A percentile compares a stretch with the other conserved stretches of the same genome.
These are phyloP conservation scores for Thraustotheca clavata DNA, from an alignment of 352 stramenopile species.

Conservation along the genomic window DNA sequence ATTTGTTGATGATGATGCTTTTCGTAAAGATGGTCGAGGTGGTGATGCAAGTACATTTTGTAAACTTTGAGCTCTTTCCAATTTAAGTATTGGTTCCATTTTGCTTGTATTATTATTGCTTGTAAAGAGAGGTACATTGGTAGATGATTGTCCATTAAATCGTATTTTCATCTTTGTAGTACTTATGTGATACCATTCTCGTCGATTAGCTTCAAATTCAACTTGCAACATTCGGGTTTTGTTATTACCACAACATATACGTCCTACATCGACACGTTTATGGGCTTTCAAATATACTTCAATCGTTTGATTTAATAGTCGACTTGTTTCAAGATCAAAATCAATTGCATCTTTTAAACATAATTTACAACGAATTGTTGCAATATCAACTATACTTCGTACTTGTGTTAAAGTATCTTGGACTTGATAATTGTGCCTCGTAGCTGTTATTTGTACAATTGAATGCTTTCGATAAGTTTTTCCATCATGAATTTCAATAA, in stretches of 20 bases:
- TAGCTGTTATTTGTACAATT: not conserved
- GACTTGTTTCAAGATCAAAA: not conserved
- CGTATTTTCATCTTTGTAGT: slow-evolving; percentile 17
- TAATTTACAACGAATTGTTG: not conserved
- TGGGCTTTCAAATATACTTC: slow-evolving; percentile 11
- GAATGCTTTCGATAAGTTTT: not conserved
- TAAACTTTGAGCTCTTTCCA: not conserved
- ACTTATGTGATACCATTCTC: not conserved
- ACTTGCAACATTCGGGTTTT: slow-evolving; percentile 3
- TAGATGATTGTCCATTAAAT: no score
- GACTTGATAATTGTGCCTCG: not conserved
- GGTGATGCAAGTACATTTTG: not conserved
- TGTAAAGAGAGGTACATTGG: no score
- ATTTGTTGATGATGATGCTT: not conserved
- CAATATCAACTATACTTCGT: not conserved
- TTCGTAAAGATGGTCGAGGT: not conserved
- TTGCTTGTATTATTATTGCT: no score
- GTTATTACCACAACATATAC: not conserved
- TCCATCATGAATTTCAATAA: slow-evolving; percentile 6
- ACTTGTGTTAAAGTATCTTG: not conserved
- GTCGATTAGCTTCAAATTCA: slow-evolving; percentile 3
- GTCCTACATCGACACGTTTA: slow-evolving; percentile 3
- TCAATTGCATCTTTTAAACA: not conserved
- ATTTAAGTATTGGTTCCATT: no score
- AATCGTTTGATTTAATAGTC: not conserved